Percentiles rank a stretch among this genome's conserved stretches.
Evolutionary conservation across 73 alveolate species (phyloP).

Genomic region (Tetrahymena thermophila): DNA sequence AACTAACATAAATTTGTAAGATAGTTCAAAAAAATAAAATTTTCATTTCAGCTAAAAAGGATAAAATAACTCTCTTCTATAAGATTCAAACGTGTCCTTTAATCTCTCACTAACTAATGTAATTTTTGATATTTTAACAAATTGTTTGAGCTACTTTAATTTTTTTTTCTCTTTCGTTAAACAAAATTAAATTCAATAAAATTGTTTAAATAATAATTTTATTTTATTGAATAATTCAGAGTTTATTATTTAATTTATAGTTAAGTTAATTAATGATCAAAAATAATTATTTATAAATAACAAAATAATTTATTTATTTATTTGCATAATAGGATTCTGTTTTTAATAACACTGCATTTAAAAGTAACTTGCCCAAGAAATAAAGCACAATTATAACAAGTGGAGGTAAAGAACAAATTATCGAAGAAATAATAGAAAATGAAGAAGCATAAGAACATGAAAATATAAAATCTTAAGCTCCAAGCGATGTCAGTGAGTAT

Average conservation of each 20-base stretch:
- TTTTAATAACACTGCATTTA: background rate
- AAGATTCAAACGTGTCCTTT: background rate
- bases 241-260: no score
- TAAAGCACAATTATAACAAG: background rate
- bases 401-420: background rate
- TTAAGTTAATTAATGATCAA: no score
- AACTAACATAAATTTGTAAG: background rate
- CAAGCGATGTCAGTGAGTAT: background rate
- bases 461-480: background rate
- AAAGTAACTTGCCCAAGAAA: background rate
- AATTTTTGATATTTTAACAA: no score
- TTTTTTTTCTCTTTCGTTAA: no score
- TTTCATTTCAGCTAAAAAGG: background rate
- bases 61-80: background rate
- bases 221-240: no score
- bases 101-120: background rate
- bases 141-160: no score
- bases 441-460: background rate
- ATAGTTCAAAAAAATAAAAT: background rate
- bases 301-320: no score
- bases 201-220: no score
- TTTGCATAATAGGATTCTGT: background rate
- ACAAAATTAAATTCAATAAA: no score
- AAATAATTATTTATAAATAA: no score
- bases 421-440: background rate